These are phyloP conservation scores for Scopulariopsis brevicaulis DNA, from an alignment of 2,329 filamentous ascomycete species.

Conservation along the genomic window DNA sequence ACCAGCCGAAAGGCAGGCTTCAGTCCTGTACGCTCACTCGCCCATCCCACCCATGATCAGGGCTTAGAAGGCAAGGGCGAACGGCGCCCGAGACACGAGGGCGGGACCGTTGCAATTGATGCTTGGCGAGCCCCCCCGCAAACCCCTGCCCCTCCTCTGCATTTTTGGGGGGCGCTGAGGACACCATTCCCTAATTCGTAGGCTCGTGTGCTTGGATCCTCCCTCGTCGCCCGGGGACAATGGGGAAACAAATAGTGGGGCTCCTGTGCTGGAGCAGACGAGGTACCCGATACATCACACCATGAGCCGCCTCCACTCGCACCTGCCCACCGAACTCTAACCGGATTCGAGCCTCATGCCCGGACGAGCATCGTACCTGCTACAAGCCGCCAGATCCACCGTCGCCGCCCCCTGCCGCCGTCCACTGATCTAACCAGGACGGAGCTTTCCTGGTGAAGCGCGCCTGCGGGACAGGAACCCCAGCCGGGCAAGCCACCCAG, in stretches of 20 bases:
- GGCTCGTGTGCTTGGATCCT: neutral
- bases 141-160: conserved; percentile 4
- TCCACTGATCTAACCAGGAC: neutral
- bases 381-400: neutral
- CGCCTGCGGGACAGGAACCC: neutral
- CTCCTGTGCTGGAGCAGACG: neutral
- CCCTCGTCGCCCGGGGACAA: neutral
- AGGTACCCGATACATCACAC: neutral
- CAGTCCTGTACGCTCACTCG: too few relatives aligned
- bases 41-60: too few relatives aligned
- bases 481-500: neutral
- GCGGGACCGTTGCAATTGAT: neutral
- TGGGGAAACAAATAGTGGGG: conserved; percentile 3
- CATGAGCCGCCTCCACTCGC: neutral
- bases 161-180: neutral
- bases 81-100: neutral
- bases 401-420: neutral
- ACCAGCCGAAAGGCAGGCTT: too few relatives aligned
- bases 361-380: neutral
- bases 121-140: conserved; percentile 1
- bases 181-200: neutral
- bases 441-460: neutral
- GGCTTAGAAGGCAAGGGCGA: neutral
- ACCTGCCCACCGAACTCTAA: neutral
- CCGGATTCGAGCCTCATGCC: neutral